These are phyloP conservation scores for Saccharomyces eubayanus DNA, from an alignment of 805 yeast species.

Conservation along the genomic window DNA sequence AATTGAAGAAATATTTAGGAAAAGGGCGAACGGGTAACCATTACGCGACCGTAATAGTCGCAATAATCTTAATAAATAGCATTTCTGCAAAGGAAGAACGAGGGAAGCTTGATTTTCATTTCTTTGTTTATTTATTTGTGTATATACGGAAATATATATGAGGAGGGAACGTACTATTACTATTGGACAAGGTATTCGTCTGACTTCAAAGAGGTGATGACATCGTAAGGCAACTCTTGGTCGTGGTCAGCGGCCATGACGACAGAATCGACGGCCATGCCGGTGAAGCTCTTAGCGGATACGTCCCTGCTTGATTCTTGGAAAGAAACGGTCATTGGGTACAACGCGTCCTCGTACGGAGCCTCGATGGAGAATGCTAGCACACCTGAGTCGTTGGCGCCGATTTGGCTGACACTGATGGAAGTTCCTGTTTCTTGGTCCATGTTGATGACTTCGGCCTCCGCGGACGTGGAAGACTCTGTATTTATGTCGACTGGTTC, in stretches of 20 bases:
- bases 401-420: slow-evolving; percentile 46
- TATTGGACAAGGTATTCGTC: slow-evolving; percentile 52
- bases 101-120: too few relatives aligned
- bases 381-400: slow-evolving; percentile 55
- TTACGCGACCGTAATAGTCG: not conserved
- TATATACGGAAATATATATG: not conserved
- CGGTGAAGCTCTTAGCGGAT: slow-evolving; percentile 43
- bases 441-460: slow-evolving; percentile 48
- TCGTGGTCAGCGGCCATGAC: slow-evolving; percentile 41
- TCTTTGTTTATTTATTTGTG: not conserved
- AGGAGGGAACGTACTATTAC: slow-evolving; percentile 15
- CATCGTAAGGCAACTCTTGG: slow-evolving; percentile 61
- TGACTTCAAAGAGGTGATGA: slow-evolving; percentile 46
- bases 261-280: slow-evolving; percentile 55
- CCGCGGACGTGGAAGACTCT: slow-evolving; percentile 37
- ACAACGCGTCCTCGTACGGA: slow-evolving; percentile 70
- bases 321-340: slow-evolving; percentile 78
- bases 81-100: not conserved
- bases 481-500: slow-evolving; percentile 44
- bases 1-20: not conserved
- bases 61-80: not conserved
- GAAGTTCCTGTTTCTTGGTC: slow-evolving; percentile 58
- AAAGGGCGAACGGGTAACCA: not conserved
- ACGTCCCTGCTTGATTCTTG: slow-evolving; percentile 38
- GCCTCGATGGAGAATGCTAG: slow-evolving; percentile 74